Conservation (phyloP, 2,329 filamentous ascomycete genomes). For the Colletotrichum australisinense region DNA sequence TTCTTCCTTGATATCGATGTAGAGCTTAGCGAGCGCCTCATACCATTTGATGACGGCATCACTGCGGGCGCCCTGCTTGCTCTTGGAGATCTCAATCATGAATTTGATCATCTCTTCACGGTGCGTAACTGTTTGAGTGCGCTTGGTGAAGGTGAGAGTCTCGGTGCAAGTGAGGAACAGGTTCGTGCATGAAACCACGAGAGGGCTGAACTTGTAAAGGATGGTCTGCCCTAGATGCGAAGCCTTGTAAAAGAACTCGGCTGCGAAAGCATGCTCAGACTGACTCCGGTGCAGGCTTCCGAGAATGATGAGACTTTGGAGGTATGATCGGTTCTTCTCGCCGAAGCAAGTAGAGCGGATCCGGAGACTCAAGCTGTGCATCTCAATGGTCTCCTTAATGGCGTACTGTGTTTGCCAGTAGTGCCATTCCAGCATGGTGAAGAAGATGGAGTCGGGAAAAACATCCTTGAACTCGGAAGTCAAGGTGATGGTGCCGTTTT, state of each 20-base stretch:
- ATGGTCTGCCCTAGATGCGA: slow-evolving; percentile 45
- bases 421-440: slow-evolving; percentile 48
- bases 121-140: slow-evolving; percentile 48
- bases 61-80: slow-evolving; percentile 47
- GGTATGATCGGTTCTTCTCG: slow-evolving; percentile 47
- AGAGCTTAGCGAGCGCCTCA: slow-evolving; percentile 49
- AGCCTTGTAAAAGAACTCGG: slow-evolving; percentile 51
- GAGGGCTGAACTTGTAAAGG: slow-evolving; percentile 44
- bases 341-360: slow-evolving; percentile 50
- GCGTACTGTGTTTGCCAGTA: slow-evolving; percentile 43
- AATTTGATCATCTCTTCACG: slow-evolving; percentile 52
- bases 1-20: slow-evolving; percentile 49
- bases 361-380: slow-evolving; percentile 48
- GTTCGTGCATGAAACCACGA: slow-evolving; percentile 49
- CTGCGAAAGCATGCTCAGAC: slow-evolving; percentile 40
- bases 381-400: slow-evolving; percentile 40
- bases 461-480: slow-evolving; percentile 47
- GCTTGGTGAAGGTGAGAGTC: slow-evolving; percentile 45
- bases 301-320: slow-evolving; percentile 51
- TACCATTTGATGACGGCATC: slow-evolving; percentile 51
- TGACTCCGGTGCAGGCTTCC: slow-evolving; percentile 45
- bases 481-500: slow-evolving; percentile 43
- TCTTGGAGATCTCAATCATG: slow-evolving; percentile 51
- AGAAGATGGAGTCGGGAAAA: slow-evolving; percentile 50
- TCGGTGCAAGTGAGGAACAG: slow-evolving; percentile 49